A percentile compares a stretch with the other conserved stretches of the same genome.
Conservation (phyloP, 805 yeast genomes). For the Metschnikowia bowlesiae region DNA sequence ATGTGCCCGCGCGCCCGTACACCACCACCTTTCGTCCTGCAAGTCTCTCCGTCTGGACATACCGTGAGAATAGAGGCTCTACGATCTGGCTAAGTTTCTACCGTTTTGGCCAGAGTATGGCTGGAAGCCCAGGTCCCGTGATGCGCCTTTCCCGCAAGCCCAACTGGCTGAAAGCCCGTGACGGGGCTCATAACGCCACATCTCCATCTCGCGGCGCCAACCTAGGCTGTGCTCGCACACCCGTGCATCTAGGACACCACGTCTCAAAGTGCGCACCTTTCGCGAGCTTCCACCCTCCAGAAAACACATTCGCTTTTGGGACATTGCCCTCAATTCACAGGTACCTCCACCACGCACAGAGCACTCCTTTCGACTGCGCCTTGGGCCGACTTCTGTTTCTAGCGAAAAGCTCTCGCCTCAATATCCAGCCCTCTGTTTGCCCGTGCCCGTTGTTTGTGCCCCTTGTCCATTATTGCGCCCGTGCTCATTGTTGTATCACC, state of each 20-base stretch:
- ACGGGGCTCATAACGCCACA: no score
- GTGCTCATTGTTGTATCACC: neutral
- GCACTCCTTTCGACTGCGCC: neutral
- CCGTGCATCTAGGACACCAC: neutral
- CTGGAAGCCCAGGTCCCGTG: no score
- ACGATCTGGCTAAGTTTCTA: no score
- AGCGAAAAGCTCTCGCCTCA: neutral
- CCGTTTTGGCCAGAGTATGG: no score
- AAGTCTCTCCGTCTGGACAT: no score
- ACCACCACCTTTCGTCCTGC: no score
- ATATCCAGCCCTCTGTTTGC: neutral
- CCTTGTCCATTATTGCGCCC: neutral
- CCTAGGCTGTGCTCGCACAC: neutral
- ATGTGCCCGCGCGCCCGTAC: neutral
- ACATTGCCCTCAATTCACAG: neutral
- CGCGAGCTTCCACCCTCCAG: neutral
- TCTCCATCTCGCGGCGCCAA: no score
- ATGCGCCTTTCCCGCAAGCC: no score
- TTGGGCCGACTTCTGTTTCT: neutral
- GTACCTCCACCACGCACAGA: neutral
- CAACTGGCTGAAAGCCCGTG: no score
- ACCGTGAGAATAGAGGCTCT: no score
- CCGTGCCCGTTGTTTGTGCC: neutral
- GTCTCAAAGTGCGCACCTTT: neutral
- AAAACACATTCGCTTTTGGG: conserved; percentile 4